Conservation (phyloP, 2,329 filamentous ascomycete genomes). For the Davidsoniella australis region DNA sequence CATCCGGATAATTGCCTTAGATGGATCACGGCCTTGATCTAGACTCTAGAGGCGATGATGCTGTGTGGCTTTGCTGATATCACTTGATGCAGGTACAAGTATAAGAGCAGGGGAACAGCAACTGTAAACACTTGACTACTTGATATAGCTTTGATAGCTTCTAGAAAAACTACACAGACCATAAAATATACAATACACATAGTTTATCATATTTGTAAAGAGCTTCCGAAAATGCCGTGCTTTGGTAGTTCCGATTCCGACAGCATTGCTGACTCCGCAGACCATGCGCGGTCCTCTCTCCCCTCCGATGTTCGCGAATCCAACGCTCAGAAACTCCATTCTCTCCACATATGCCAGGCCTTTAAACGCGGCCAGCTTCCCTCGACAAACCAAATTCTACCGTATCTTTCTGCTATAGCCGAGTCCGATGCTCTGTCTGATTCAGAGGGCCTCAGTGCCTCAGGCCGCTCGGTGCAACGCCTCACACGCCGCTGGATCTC, state of each 20-base stretch:
- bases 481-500: constrained; percentile 57
- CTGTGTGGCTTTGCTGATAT: too few relatives aligned
- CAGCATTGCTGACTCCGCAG: neutral
- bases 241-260: constrained; percentile 2
- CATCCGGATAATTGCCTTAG: too few relatives aligned
- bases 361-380: constrained; percentile 78
- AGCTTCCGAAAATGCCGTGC: neutral
- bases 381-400: constrained; percentile 67
- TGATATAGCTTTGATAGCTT: too few relatives aligned
- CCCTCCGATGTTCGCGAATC: constrained; percentile 44
- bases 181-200: neutral
- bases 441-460: constrained; percentile 45
- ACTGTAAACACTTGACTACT: neutral
- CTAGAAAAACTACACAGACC: too few relatives aligned
- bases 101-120: too few relatives aligned
- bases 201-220: neutral
- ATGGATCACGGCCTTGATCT: too few relatives aligned
- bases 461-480: constrained; percentile 56
- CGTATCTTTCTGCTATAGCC: constrained; percentile 64
- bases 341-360: constrained; percentile 79
- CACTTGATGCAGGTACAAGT: too few relatives aligned
- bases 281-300: neutral
- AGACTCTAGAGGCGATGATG: too few relatives aligned
- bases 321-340: constrained; percentile 78
- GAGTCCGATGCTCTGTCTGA: constrained; percentile 39